Evolutionary conservation across 805 yeast species (phyloP).

Genomic region (Wickerhamomyces chambardii): DNA sequence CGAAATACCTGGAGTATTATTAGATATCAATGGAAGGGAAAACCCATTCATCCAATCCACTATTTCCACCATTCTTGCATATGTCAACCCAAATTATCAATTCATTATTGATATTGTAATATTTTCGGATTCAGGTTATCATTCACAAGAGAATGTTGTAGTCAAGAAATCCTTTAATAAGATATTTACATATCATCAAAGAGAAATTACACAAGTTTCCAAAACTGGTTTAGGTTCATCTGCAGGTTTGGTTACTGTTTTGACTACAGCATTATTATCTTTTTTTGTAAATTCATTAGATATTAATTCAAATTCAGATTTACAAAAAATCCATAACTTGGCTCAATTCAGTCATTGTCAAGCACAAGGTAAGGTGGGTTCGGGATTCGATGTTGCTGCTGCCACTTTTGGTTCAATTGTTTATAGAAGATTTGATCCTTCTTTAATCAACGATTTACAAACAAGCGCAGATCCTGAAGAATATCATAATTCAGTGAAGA

Average conservation of each 20-base stretch:
- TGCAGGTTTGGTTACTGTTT: slow-evolving; percentile 83
- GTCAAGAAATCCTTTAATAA: slow-evolving; percentile 23
- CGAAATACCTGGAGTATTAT: too few relatives aligned
- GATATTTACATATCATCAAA: slow-evolving; percentile 50
- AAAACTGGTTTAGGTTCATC: slow-evolving; percentile 96
- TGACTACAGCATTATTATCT: slow-evolving; percentile 60
- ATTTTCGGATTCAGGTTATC: slow-evolving; percentile 84
- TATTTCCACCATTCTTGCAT: slow-evolving; percentile 44
- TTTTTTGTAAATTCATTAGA: slow-evolving; percentile 29
- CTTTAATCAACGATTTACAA: slow-evolving; percentile 29
- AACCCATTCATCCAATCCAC: slow-evolving; percentile 77
- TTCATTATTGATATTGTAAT: slow-evolving; percentile 43
- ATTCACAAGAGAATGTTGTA: slow-evolving; percentile 53
- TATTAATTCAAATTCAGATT: slow-evolving; percentile 12
- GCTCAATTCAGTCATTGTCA: slow-evolving; percentile 87
- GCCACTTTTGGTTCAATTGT: slow-evolving; percentile 88
- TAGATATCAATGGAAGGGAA: slow-evolving; percentile 21
- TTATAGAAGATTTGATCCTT: slow-evolving; percentile 69
- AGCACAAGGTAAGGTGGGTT: slow-evolving; percentile 93
- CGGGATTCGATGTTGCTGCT: slow-evolving; percentile 96
- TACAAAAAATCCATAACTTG: slow-evolving; percentile 58
- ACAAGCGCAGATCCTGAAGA: slow-evolving; percentile 18
- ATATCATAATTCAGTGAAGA: slow-evolving; percentile 21
- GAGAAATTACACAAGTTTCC: slow-evolving; percentile 61
- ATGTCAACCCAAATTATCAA: slow-evolving; percentile 23